A percentile compares a stretch with the other conserved stretches of the same genome.
Evolutionary conservation across 2,329 filamentous ascomycete genomes (phyloP).

Genomic region (Davidsoniella australis): DNA sequence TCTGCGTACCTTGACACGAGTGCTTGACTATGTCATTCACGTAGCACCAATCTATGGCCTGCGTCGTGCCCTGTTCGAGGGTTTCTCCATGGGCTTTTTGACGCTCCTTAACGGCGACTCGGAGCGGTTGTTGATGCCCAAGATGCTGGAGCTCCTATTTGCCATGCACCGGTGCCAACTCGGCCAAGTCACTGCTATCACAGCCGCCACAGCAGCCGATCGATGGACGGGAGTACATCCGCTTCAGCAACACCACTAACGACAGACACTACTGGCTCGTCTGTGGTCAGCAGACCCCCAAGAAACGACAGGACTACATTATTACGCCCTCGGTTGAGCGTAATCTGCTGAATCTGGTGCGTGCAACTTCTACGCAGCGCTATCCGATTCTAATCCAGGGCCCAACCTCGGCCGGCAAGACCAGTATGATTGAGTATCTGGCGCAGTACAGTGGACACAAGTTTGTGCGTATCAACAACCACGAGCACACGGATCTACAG

Average conservation of each 20-base stretch:
- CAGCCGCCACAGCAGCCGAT: constrained; percentile 62
- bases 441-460: constrained; percentile 94
- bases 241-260: constrained; percentile 48
- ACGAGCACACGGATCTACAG: constrained; percentile 95
- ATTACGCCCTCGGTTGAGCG: constrained; percentile 89
- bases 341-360: constrained; percentile 84
- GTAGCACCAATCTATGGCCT: constrained; percentile 73
- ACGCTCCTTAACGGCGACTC: constrained; percentile 75
- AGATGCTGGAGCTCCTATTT: constrained; percentile 68
- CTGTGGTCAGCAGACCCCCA: constrained; percentile 45
- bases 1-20: constrained; percentile 79
- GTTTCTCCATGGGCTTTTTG: constrained; percentile 94
- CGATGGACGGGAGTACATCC: constrained; percentile 63
- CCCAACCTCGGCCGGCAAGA: constrained; percentile 93
- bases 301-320: constrained; percentile 79
- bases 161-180: constrained; percentile 41
- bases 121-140: constrained; percentile 57
- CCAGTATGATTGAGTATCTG: constrained; percentile 97
- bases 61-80: constrained; percentile 76
- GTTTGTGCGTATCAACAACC: constrained; percentile 97
- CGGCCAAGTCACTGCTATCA: constrained; percentile 51
- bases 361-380: constrained; percentile 76
- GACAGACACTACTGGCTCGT: constrained; percentile 78
- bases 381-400: constrained; percentile 94
- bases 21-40: constrained; percentile 72